A percentile compares a stretch with the other conserved stretches of the same genome.
phyloP scores from a whole-genome alignment of 129 eudicot species.

The carrot (Daucus carota) region DH1_v3.0 NC_030389.2:9076501-9077000 shows the following conservation, averaged over 20 bases:
- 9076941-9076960: neutral
- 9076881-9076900: neutral
- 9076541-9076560: neutral
- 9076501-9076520: neutral
- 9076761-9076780: neutral
- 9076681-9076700: neutral
- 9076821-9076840: neutral
- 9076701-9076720: neutral
- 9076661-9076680: neutral
- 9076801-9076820: neutral
- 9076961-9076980: constrained; percentile 96
- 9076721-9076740: neutral
- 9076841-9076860: neutral
- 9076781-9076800: neutral
- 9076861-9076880: neutral
- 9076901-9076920: neutral
- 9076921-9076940: neutral
- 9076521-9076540: neutral
- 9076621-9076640: neutral
- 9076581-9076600: neutral
- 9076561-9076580: neutral
- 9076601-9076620: neutral
- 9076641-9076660: neutral
- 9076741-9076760: neutral
- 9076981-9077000: constrained; percentile 80